Percentiles rank a stretch among this genome's conserved stretches.
These are phyloP conservation scores for Leishmania lainsoni DNA, from an alignment of 208 protist species.

Conservation along the genomic window DNA sequence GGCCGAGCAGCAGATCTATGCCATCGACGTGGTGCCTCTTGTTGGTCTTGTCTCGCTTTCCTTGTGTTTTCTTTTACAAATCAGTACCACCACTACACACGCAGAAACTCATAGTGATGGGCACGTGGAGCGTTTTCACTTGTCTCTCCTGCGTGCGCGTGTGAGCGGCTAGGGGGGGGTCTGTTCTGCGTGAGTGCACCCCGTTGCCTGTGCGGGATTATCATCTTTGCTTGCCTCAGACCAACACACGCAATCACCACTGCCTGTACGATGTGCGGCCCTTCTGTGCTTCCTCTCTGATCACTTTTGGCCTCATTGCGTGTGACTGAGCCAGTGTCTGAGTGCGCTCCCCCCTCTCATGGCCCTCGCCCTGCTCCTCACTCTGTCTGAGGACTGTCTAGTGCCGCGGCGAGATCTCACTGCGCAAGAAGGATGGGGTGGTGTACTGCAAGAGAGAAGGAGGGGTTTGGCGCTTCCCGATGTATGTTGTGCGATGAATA, in stretches of 20 bases:
- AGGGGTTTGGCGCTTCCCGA: background rate
- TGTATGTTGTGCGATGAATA: background rate
- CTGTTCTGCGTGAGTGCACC: background rate
- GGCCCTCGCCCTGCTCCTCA: background rate
- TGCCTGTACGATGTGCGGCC: background rate
- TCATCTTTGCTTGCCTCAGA: background rate
- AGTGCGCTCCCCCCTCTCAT: background rate
- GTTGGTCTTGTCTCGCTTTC: too few species aligned
- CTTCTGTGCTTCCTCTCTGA: background rate
- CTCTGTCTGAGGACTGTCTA: background rate
- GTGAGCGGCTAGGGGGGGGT: background rate
- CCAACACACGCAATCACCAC: constrained; percentile 9
- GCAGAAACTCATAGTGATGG: background rate
- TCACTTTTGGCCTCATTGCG: background rate
- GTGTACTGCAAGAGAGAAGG: background rate
- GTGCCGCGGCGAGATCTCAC: background rate
- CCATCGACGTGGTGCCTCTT: too few species aligned
- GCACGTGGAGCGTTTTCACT: background rate
- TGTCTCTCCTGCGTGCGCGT: background rate
- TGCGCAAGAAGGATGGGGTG: background rate
- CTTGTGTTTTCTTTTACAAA: too few species aligned
- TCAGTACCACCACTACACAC: background rate
- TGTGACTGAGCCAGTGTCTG: background rate
- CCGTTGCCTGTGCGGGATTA: background rate
- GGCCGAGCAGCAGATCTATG: too few species aligned